Evolutionary conservation across 371 early-diverging fungal species (phyloP).

Genomic region (Actinomortierella wolfii): DNA sequence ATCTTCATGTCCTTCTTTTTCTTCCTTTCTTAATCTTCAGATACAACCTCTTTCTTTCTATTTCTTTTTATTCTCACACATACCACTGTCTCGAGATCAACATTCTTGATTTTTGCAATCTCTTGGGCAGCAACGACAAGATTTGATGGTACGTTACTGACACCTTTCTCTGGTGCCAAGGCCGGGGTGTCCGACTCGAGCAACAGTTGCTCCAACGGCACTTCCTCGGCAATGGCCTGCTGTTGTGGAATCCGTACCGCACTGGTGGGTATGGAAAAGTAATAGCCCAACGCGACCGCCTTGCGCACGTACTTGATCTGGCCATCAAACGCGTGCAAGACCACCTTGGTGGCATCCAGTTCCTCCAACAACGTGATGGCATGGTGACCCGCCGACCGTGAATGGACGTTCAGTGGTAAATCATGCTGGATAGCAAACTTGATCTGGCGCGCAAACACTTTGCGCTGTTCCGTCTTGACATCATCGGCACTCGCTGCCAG

Average conservation of each 20-base stretch:
- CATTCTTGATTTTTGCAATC: conserved; percentile 61
- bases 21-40: too few species aligned
- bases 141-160: conserved; percentile 58
- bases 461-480: conserved; percentile 56
- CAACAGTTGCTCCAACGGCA: conserved; percentile 60
- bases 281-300: conserved; percentile 54
- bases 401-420: conserved; percentile 72
- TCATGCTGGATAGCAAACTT: conserved; percentile 53
- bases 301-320: conserved; percentile 53
- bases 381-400: conserved; percentile 74
- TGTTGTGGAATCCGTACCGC: conserved; percentile 55
- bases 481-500: conserved; percentile 43
- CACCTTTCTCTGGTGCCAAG: conserved; percentile 63
- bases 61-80: conserved; percentile 3
- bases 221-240: conserved; percentile 51
- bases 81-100: conserved; percentile 60
- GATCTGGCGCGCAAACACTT: conserved; percentile 60
- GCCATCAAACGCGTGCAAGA: conserved; percentile 78
- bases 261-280: conserved; percentile 66
- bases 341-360: conserved; percentile 52
- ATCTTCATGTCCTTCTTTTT: too few species aligned
- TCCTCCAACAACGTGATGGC: conserved; percentile 61
- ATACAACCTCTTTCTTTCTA: too few species aligned
- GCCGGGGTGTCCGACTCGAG: conserved; percentile 79
- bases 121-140: conserved; percentile 53